phyloP scores from a whole-genome alignment of 148 eudicot species.

The Rhododendron simsii region DNA sequence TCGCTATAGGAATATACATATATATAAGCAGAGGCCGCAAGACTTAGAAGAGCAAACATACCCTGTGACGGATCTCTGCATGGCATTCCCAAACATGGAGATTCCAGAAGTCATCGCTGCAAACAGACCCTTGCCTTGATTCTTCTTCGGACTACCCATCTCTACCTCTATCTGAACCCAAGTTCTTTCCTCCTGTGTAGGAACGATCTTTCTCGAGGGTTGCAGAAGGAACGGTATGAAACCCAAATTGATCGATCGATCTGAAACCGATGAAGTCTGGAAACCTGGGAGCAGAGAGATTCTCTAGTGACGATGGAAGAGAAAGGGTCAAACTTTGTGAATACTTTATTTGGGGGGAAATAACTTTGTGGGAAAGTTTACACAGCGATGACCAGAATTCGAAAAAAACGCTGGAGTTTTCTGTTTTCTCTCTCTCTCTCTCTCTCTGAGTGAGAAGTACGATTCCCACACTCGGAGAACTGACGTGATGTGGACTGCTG shows the following conservation, averaged over 20 bases:
- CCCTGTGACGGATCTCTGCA: slow-evolving; percentile 85
- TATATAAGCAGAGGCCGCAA: neutral
- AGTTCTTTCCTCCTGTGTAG: neutral
- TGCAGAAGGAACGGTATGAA: neutral
- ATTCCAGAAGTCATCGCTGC: slow-evolving; percentile 55
- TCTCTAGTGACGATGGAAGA: neutral
- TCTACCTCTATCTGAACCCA: slow-evolving; percentile 23
- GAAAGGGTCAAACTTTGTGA: neutral
- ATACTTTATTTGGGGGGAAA: neutral
- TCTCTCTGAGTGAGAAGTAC: neutral
- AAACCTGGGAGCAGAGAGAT: neutral
- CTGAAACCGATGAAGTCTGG: neutral
- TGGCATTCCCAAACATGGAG: slow-evolving; percentile 60
- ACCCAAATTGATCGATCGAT: neutral
- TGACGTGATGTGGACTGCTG: neutral
- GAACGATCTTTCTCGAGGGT: neutral
- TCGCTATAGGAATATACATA: neutral
- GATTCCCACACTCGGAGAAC: neutral
- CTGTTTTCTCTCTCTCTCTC: neutral
- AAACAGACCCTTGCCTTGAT: slow-evolving; percentile 52
- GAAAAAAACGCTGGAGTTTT: neutral
- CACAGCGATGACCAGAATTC: neutral
- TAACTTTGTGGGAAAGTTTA: neutral
- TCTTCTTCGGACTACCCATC: slow-evolving; percentile 52
- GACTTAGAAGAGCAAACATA: slow-evolving; percentile 6